Base-by-base conservation (phyloP, 176 grass and related monocot species). In the Tuctoria greenei region DNA sequence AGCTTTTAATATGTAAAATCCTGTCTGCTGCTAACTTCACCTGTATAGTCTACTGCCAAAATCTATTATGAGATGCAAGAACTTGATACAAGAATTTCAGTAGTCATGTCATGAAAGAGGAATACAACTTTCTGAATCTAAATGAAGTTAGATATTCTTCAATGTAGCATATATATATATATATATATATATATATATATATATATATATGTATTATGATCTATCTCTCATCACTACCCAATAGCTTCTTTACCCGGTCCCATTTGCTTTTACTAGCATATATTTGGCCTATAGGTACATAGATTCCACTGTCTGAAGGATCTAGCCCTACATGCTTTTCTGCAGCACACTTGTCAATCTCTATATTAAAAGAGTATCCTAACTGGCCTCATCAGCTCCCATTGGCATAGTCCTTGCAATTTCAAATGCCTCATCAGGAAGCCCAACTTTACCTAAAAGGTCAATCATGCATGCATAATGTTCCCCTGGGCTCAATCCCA, bases 381-480 rank as follows among this genome's bases (percentile, higher is more conserved):
- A 90, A 43, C 81, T 74, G 0, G 91, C 87, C 75, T 71, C 84
- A 51, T 86, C 87, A 58, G 78, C 81, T 55, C 84, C 64, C 64
- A 79, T 43, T 37, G 86, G 78, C 81, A 90, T 93, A 60, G 36
- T 81, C 60, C 71, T 76, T 87, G 79, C 77, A 73, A 90, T 26
- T 74, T 90, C 70, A 58, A 87, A 79, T n/a, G 84, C 87, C 65
- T 90, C 87, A 50, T 87, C 43, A 57, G 90, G 36, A 17, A 85
- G 91, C 51, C 91, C 87, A 82, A 57, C 71, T 90, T 90, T 93
- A 72, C 87, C 87, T 67, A 90, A 73, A 50, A 93, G 84, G 20
- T 85, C 91, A 52, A 93, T 85, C 65, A 90, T 74, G 74, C 87
- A 87, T 68, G 91, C 87, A 79, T 82, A 90, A 75, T 90, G 87